Percentiles rank a stretch among this genome's conserved stretches.
These are phyloP conservation scores for Camillea tinctor DNA, from an alignment of 2,329 filamentous ascomycete species.

Conservation along the genomic window DNA sequence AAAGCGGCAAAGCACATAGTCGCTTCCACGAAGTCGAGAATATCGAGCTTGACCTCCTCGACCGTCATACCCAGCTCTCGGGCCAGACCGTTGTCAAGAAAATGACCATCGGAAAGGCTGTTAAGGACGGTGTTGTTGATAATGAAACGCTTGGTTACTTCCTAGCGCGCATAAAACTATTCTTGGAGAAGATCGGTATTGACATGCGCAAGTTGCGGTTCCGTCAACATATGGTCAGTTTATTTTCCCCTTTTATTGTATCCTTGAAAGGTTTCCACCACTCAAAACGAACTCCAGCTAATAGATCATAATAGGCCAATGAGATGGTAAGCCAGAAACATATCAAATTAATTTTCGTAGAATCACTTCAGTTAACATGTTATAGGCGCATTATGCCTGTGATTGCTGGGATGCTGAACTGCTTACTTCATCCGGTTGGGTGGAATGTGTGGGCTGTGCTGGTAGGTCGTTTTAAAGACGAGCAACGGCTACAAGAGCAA, in stretches of 20 bases:
- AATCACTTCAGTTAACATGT: background rate
- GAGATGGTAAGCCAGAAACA: constrained; percentile 48
- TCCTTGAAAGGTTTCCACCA: background rate
- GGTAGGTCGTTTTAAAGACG: constrained; percentile 34
- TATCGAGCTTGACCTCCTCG: constrained; percentile 78
- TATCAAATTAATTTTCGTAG: background rate
- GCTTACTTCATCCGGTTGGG: constrained; percentile 89
- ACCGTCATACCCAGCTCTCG: constrained; percentile 79
- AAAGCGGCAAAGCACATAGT: constrained; percentile 89
- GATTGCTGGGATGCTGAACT: constrained; percentile 99
- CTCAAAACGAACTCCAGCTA: background rate
- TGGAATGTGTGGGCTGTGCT: constrained; percentile 96
- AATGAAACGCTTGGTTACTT: constrained; percentile 99
- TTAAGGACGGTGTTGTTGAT: constrained; percentile 78
- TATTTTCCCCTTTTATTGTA: background rate
- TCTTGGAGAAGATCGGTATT: constrained; percentile 84
- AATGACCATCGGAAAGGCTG: constrained; percentile 81
- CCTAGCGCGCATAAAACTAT: constrained; percentile 87
- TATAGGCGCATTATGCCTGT: constrained; percentile 76
- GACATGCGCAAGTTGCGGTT: constrained; percentile 89
- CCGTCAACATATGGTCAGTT: constrained; percentile 80
- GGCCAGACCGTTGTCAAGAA: constrained; percentile 76
- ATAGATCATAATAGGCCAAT: constrained; percentile 38
- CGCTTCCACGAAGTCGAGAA: constrained; percentile 85
- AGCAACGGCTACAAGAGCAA: background rate